Evolutionary conservation across 1,284 basidiomycete species (phyloP).

Genomic region (Trametes versicolor): DNA sequence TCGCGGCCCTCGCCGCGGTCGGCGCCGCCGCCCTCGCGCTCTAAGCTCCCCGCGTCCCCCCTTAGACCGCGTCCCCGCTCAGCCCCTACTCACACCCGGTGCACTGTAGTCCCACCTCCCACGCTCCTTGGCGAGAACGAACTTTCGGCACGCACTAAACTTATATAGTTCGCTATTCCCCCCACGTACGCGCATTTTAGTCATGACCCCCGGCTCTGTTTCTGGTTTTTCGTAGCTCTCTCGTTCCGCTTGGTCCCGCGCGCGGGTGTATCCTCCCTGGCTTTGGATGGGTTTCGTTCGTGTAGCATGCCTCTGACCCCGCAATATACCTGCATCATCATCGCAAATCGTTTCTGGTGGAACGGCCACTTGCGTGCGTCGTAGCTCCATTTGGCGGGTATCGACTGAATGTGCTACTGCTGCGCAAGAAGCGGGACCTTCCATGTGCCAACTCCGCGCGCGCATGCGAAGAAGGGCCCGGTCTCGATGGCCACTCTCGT

Average conservation of each 20-base stretch:
- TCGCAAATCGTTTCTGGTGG: not conserved
- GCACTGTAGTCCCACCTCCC: not conserved
- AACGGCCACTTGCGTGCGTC: too few species aligned
- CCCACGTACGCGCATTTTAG: not conserved
- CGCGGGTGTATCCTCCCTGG: not conserved
- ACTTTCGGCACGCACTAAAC: constrained; percentile 28
- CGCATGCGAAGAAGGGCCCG: not conserved
- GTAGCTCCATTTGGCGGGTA: too few species aligned
- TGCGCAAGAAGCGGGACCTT: not conserved
- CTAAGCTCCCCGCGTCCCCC: constrained; percentile 34
- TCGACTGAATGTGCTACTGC: too few species aligned
- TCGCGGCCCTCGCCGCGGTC: constrained; percentile 52
- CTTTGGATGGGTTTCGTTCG: not conserved
- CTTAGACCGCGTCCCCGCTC: not conserved
- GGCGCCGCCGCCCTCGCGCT: constrained; percentile 53
- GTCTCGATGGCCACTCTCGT: too few species aligned
- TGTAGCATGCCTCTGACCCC: constrained; percentile 4
- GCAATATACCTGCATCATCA: constrained; percentile 7
- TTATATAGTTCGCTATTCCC: constrained; percentile 28
- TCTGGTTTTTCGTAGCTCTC: not conserved
- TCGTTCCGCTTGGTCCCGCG: not conserved
- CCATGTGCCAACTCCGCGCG: not conserved
- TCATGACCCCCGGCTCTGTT: not conserved
- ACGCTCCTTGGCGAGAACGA: constrained; percentile 16
- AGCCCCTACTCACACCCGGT: constrained; percentile 12